Evolutionary conservation across 495 filamentous ascomycete species (phyloP), one percentile per base, ranked within the genome.

Genomic region (Daldinia decipiens): DNA sequence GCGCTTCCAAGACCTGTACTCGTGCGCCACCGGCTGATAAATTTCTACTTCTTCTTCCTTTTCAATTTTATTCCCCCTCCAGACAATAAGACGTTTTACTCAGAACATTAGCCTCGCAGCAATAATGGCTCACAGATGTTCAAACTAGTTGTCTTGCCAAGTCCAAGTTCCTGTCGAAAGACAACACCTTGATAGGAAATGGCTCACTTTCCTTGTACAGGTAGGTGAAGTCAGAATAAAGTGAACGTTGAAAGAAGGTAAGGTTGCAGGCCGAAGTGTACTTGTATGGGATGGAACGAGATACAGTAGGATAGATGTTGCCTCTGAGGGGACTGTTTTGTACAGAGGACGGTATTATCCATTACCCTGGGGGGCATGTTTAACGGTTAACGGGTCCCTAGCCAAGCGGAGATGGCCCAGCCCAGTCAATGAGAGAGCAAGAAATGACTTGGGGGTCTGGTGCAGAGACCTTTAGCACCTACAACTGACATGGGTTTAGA

Each of bases 331-430:
- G 76, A 76, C 75, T 77, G 78, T 82, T 82, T 82, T 83, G 80
- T 83, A 80, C 81, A 82, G 80, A 74, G 74, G 78, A 82, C 80
- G 81, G 82, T 78, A 83, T 76, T 81, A 79, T 80, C 72, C 78
- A 77, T 68, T 67, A 67, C 69, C 74, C 69, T 71, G 70, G 79
- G 72, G 76, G 78, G 70, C 70, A 73, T 77, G 76, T 76, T 80
- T 77, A 78, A 79, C 77, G 78, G 77, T 76, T 72, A 67, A 77
- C 73, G 77, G 75, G 67, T 74, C 65, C 53, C 77, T 74, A 80
- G 78, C 75, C 79, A 71, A 74, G 73, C 67, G 70, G 68, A 76
- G 68, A 69, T 70, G 69, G 66, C 62, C 79, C 78, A 78, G 78
- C 73, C 75, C 77, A 62, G 65, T 69, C 70, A 73, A 73, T 66